Conservation (phyloP, 2,329 filamentous ascomycete species). For the Sporothrix dimorphospora region DNA sequence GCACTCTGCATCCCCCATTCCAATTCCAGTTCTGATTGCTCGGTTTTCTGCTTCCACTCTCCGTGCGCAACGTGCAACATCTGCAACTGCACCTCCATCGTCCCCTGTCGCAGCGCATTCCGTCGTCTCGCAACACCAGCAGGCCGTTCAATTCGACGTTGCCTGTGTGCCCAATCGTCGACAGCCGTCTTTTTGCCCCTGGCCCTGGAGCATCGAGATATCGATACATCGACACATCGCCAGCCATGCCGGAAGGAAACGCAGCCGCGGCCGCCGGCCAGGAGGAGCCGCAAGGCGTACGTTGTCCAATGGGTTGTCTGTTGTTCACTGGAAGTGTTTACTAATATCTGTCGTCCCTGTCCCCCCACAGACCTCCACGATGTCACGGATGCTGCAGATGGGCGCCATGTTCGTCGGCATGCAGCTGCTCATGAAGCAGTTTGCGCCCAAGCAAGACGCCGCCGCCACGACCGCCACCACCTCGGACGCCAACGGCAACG, state of each 20-base stretch:
- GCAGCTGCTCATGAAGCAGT: slow-evolving; percentile 60
- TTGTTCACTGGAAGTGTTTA: background rate
- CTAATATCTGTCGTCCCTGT: background rate
- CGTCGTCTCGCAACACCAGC: background rate
- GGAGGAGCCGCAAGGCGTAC: slow-evolving; percentile 31
- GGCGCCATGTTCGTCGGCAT: slow-evolving; percentile 61
- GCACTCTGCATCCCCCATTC: background rate
- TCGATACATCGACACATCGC: background rate
- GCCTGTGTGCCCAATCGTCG: background rate
- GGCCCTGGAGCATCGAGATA: background rate
- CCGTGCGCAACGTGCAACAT: background rate
- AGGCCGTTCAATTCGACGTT: background rate
- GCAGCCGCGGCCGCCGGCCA: slow-evolving; percentile 27
- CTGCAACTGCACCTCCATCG: background rate
- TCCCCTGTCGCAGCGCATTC: background rate
- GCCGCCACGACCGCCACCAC: slow-evolving; percentile 51
- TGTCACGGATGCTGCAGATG: slow-evolving; percentile 55
- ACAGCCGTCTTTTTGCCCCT: background rate
- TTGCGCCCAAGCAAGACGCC: slow-evolving; percentile 49
- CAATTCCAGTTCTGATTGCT: background rate
- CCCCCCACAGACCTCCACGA: slow-evolving; percentile 39
- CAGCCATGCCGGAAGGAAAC: slow-evolving; percentile 30
- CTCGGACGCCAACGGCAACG: slow-evolving; percentile 56
- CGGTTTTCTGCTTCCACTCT: background rate
- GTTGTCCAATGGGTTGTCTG: background rate